Conservation (phyloP, 345 rosid genomes). For the Camelina sativa region DNA sequence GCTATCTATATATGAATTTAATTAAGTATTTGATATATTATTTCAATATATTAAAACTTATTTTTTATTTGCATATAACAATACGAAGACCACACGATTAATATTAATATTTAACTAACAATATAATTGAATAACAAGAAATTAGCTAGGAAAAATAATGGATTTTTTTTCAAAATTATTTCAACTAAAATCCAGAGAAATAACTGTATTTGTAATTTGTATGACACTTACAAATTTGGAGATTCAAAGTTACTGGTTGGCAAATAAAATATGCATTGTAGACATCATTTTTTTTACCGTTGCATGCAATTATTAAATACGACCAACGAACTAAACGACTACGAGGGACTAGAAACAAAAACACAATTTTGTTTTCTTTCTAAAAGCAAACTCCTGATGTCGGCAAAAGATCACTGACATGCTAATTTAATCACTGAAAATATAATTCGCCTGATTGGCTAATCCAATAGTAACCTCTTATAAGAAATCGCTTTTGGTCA, state of each 20-base stretch:
- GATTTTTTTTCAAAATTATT: background rate
- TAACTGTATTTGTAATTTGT: background rate
- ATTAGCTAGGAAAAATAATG: background rate
- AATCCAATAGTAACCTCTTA: background rate
- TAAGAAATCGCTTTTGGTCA: background rate
- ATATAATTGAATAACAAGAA: background rate
- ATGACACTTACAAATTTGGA: background rate
- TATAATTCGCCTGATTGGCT: conserved; percentile 23
- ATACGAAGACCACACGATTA: too few species aligned
- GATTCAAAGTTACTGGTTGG: background rate
- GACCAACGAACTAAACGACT: conserved; percentile 40
- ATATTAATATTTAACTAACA: too few species aligned
- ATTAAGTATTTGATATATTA: background rate
- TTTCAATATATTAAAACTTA: background rate
- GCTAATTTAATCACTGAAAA: conserved; percentile 19
- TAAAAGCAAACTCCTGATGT: conserved; percentile 25
- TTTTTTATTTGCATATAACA: too few species aligned
- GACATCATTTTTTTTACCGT: conserved; percentile 1
- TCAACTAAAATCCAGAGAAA: background rate
- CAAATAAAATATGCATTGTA: background rate
- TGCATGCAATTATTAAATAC: conserved; percentile 16
- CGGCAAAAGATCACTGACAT: conserved; percentile 28
- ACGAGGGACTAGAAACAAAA: background rate
- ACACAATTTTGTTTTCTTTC: background rate
- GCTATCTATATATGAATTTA: background rate